Evolutionary conservation across 495 filamentous ascomycete genomes (phyloP), one percentile per base, ranked within the genome.

Genomic region (Apodospora peruviana): DNA sequence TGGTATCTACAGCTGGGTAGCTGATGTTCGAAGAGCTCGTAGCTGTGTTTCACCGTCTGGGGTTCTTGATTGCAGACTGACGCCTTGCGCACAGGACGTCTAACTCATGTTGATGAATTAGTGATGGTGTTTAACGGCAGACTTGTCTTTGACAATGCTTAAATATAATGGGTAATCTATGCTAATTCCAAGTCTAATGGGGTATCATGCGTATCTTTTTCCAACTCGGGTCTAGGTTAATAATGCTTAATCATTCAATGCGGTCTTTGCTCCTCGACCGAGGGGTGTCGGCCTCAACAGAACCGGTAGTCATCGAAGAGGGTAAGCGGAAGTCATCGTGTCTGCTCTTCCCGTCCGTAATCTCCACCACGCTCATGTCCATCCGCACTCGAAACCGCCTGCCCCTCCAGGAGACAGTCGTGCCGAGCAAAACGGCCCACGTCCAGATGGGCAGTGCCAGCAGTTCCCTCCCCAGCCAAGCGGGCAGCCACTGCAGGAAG

Each of bases 361-460:
- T 58, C 45, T 73, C 69, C 9, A 71, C 67, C 16, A 93, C 91
- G 51, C 77, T 87, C 80, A 91, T 95, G 67, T 96, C 88, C 55
- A 83, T 73, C 4, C 86, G 79, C 11, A 99, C 90, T 61, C 80
- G 78, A 64, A 97, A 97, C 20, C 72, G 76, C 54, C 81, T 80
- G 0, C 90, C 90, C 27, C 93, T 75, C 94, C 94, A 97, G 47
- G 80, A 78, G 10, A 97, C 88, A 22, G 82, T 90, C 25, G 82
- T 81, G 3, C 87, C 94, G 45, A 90, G 85, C 55, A 83, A 83
- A 18, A 96, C 82, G 12, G 91, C 90, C 81, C 83, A 85, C 3
- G 67, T 70, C 93, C 93, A 97, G 42, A 99, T 87, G 4, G 88
- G 89, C 22, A 91, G 71, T 0, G 94, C 91, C 7, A 95, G 69